Base-by-base conservation (phyloP, 306 rosid species). In the Vicia sativa region DNA sequence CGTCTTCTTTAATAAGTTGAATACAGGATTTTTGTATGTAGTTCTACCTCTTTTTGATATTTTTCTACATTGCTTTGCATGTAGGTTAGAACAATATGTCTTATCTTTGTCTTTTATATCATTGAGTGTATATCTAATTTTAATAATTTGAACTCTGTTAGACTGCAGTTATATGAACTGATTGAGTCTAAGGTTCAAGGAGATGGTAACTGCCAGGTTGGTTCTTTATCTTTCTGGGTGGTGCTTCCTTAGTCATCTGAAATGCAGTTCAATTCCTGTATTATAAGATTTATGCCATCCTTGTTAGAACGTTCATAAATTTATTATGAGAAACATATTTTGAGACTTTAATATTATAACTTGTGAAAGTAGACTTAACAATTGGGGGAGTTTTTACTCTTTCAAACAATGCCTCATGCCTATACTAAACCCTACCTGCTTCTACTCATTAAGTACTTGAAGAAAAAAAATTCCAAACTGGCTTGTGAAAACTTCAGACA, bases 181-280 rank as follows among this genome's bases (percentile, higher is more conserved):
- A 79, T 93, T 74, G 98, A 93, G 75, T 75, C 73, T 26, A 93
- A 84, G 86, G 85, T 93, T 73, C 78, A 75, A 65, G 98, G 98
- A 79, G 98, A 93, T 79, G 98, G 98, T 73, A 93, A 90, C 78
- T 93, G 98, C 74, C 98, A 90, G 98, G 98, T 93, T 61, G 56
- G 86, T 65, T 54, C 37, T 77, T 73, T 65, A 68, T 61, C 66
- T n/a, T 69, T 65, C 1, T 41, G 31, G 9, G 57, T 12, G 39
- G 38, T 34, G 38, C 38, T 34, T 34, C 38, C 38, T 34, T 34
- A 34, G 11, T 23, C 5, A n/a, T 72, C 13, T 49, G 18, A 70
- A 65, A 45, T 71, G 57, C 53, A 41, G 29, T 59, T 54, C 26
- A 41, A 21, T 68, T 68, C 52, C 31, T 65, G 34, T 23, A 42